Base-by-base conservation (phyloP, 352 stramenopile genomes). In the Globisporangium middletonii region DNA sequence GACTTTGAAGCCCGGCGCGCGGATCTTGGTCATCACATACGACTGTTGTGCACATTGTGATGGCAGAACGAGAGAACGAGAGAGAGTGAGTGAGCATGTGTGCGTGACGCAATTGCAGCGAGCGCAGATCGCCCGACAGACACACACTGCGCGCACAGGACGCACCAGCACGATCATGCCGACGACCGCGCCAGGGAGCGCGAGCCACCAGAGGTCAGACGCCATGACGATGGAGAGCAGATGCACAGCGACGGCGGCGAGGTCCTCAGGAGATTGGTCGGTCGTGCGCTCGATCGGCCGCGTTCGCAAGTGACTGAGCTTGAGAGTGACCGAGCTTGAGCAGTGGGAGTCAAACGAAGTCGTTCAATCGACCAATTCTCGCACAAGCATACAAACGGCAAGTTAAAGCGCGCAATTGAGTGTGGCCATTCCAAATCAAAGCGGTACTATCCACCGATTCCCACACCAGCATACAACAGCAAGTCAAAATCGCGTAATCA, bases 1-100 rank as follows among this genome's bases (percentile, higher is more conserved):
- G 48, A 94, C 82, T 48, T 87, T 62, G 43, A 92, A 91, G 50
- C 78, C 79, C 18, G 84, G 79, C 18, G 75, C 72, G 3, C 67
- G 65, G 30, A 89, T 23, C 62, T 89, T 91, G 26, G 69, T 89
- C 56, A 69, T 65, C 37, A 88, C 58, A 37, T 77, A 79, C 30
- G 81, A 89, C 81, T 92, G 59, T 38, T 38, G 33, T 38, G 33
- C 15, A 62, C 15, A 19, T 44, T 4, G 42, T 28, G 27, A 26
- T 9, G 19, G 50, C 15, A 38, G 9, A 44, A n/a, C 45, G n/a
- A 63, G 26, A 42, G 64, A 53, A 44, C 48, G 4, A 57, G 44
- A 19, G 28, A n/a, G 16, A 23, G 16, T 23, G 38, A 19, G 13
- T 51, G 28, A n/a, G 41, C 1, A n/a, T 12, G 13, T 6, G 1